A percentile compares a stretch with the other conserved stretches of the same genome.
Conservation (phyloP, 495 filamentous ascomycete genomes). For the Corynascus novoguineensis region DNA sequence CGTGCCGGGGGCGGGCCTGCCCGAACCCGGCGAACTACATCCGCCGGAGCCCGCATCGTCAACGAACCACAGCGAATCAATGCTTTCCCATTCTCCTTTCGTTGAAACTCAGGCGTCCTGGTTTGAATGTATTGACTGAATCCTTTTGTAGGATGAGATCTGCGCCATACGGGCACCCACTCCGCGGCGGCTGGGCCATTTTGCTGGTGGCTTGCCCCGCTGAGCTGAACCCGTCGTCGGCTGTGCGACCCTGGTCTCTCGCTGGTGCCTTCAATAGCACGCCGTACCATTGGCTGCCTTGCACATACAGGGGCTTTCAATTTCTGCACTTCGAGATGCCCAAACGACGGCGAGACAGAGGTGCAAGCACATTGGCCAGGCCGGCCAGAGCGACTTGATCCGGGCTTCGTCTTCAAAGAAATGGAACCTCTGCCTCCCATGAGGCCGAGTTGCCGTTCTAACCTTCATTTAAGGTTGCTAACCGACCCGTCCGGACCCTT, state of each 20-base stretch:
- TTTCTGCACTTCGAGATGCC: conserved; percentile 1
- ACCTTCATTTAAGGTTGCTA: neutral
- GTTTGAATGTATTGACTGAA: neutral
- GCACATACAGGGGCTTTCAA: neutral
- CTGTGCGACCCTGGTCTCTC: neutral
- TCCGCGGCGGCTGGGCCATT: neutral
- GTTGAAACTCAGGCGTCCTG: too few species aligned
- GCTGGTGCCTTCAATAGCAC: neutral
- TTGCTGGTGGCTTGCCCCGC: neutral
- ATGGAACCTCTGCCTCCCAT: neutral
- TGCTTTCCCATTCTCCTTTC: too few species aligned
- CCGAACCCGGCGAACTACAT: too few species aligned
- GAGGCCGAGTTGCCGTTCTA: neutral
- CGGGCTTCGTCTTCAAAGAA: neutral
- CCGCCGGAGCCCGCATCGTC: too few species aligned
- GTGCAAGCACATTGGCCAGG: neutral
- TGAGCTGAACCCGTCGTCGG: neutral
- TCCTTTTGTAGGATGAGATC: too few species aligned
- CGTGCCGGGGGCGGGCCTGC: too few species aligned
- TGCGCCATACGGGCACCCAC: too few species aligned
- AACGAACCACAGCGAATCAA: too few species aligned
- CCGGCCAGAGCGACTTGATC: too few species aligned
- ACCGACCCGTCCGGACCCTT: neutral
- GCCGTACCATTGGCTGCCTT: conserved; percentile 17
- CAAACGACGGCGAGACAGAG: neutral